Percentiles rank a stretch among this genome's conserved stretches.
These are phyloP conservation scores for Hibiscus tridactylites DNA, from an alignment of 345 rosid species.

Conservation along the genomic window DNA sequence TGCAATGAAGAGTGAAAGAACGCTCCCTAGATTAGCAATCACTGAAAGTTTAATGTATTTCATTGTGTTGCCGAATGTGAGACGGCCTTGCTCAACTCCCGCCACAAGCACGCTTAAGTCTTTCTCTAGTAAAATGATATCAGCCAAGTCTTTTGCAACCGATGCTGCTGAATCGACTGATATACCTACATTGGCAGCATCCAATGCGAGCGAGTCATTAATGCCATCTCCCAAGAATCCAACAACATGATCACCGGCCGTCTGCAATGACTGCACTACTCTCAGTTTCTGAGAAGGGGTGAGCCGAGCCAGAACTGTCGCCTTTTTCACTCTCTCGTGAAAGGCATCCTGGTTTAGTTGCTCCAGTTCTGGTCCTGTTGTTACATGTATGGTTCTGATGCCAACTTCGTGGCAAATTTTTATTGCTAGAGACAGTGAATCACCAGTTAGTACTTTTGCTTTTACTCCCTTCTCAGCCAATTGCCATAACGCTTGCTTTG, in stretches of 20 bases:
- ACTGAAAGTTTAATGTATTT: slow-evolving; percentile 67
- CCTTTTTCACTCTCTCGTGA: slow-evolving; percentile 50
- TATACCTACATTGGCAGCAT: slow-evolving; percentile 59
- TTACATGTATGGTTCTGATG: slow-evolving; percentile 52
- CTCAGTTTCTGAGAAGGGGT: slow-evolving; percentile 61
- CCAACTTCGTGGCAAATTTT: slow-evolving; percentile 67
- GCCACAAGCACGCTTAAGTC: slow-evolving; percentile 60
- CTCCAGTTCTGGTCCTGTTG: slow-evolving; percentile 69
- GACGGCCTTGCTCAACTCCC: slow-evolving; percentile 61
- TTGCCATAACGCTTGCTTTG: slow-evolving; percentile 68
- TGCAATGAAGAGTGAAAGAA: slow-evolving; percentile 49
- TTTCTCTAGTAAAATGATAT: slow-evolving; percentile 64
- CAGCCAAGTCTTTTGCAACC: slow-evolving; percentile 57
- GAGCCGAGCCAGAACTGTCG: slow-evolving; percentile 57
- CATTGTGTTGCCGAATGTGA: slow-evolving; percentile 62
- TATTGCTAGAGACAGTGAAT: slow-evolving; percentile 50
- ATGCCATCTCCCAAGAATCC: slow-evolving; percentile 66
- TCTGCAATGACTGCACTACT: slow-evolving; percentile 58
- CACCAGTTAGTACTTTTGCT: slow-evolving; percentile 64
- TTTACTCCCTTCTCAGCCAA: slow-evolving; percentile 67
- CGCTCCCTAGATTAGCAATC: slow-evolving; percentile 53
- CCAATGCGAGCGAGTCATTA: slow-evolving; percentile 60
- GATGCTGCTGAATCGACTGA: slow-evolving; percentile 68
- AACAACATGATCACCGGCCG: slow-evolving; percentile 41
- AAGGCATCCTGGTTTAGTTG: slow-evolving; percentile 45